Percentiles rank a stretch among this genome's conserved stretches.
Conservation (phyloP, 495 filamentous ascomycete genomes). For the Lichenothelia convexa region DNA sequence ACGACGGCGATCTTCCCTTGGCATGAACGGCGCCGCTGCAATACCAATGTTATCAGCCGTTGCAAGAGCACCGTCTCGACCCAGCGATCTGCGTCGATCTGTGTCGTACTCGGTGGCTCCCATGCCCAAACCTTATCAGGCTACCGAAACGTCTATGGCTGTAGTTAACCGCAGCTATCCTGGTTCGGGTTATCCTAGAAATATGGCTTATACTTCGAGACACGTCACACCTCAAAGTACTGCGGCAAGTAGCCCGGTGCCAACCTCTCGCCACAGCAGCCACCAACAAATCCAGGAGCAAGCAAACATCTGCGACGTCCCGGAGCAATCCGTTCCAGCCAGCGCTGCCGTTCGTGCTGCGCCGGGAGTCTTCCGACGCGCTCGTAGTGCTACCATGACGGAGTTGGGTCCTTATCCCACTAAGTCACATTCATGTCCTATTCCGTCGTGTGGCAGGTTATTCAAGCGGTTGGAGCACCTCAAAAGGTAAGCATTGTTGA, state of each 20-base stretch:
- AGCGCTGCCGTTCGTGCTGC: constrained; percentile 40
- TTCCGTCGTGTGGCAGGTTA: constrained; percentile 86
- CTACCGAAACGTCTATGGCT: constrained; percentile 48
- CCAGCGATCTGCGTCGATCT: constrained; percentile 78
- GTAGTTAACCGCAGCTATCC: constrained; percentile 34
- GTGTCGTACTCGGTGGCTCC: constrained; percentile 80
- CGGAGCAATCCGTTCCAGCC: constrained; percentile 38
- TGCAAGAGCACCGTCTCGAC: constrained; percentile 42
- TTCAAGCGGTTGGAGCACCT: constrained; percentile 99
- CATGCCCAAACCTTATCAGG: constrained; percentile 58
- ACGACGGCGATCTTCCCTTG: constrained; percentile 77
- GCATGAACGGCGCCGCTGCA: constrained; percentile 46
- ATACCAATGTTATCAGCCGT: constrained; percentile 30
- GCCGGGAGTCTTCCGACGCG: constrained; percentile 62
- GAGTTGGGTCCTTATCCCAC: constrained; percentile 91
- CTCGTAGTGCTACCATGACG: constrained; percentile 89
- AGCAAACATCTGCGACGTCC: too few relatives aligned
- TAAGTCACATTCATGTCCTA: constrained; percentile 97
- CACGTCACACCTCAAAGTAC: constrained; percentile 73
- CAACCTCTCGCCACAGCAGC: constrained; percentile 41
- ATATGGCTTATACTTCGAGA: constrained; percentile 66
- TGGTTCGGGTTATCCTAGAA: constrained; percentile 51
- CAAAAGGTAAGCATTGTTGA: constrained; percentile 59
- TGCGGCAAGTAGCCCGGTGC: constrained; percentile 60
- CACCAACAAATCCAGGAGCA: constrained; percentile 42